Evolutionary conservation across 106 monocot species (phyloP), one percentile per base, ranked within the genome.

Genomic region (Amphibolis antarctica): DNA sequence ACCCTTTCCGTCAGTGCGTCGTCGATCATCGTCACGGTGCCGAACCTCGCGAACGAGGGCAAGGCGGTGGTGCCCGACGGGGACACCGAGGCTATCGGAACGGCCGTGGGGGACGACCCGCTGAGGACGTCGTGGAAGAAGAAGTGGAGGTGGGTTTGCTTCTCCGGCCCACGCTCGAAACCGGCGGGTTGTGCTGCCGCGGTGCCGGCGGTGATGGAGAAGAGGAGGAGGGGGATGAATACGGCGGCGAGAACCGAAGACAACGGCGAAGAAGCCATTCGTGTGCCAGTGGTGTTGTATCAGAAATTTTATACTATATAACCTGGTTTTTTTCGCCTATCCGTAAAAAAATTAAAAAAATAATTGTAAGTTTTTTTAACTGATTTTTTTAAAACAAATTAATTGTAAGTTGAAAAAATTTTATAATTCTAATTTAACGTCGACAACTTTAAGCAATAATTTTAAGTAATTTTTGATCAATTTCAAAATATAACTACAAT

Each of bases 51-150:
- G 20, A 3, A 10, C 0, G 54, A 44, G 27, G 51, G 15, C n/a
- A 13, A 55, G 25, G n/a, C n/a, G n/a, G n/a, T n/a, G n/a, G n/a
- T n/a, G n/a, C n/a, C n/a, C n/a, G 63, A 24, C 19, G 5, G 29
- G 9, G 73, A 56, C 10, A 45, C 10, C 15, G 18, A 11, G 3
- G 24, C 56, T 4, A 73, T 44, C 27, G 3, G 29, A 13, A 73
- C 28, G 0, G 73, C 48, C 17, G 65, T 65, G 45, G 70, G 46
- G 29, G 46, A 28, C 4, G 70, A 46, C 1, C 65, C 65, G 44
- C 57, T 66, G 5, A 59, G n/a, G 54, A 73, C 13, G 73, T 73
- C 73, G 29, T 73, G 73, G 65, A 73, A 73, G 66, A 51, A 73
- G 59, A 65, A 73, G 57, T 59, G 73, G 36, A 65, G 44, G 65